Evolutionary conservation across 2,329 filamentous ascomycete genomes (phyloP).

Genomic region (Phialemonium atrogriseum): DNA sequence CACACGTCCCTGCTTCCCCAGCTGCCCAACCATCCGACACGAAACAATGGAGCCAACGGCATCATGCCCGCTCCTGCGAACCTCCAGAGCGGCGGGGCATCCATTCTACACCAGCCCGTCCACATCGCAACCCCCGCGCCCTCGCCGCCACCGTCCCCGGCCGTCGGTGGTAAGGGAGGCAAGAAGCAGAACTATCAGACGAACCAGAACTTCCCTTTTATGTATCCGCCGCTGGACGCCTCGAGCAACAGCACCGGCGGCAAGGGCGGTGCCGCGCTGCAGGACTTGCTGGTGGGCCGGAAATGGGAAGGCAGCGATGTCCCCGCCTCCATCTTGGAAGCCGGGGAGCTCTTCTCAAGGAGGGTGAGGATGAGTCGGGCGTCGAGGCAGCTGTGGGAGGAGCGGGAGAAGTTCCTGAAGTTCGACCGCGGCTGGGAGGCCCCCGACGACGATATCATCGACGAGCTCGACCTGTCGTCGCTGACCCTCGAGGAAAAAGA

Average conservation of each 20-base stretch:
- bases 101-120: slow-evolving; percentile 90
- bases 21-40: slow-evolving; percentile 63
- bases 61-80: slow-evolving; percentile 51
- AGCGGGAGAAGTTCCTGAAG: slow-evolving; percentile 82
- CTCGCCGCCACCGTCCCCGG: slow-evolving; percentile 86
- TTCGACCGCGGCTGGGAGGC: slow-evolving; percentile 84
- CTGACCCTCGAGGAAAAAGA: slow-evolving; percentile 34
- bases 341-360: slow-evolving; percentile 82
- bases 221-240: slow-evolving; percentile 88
- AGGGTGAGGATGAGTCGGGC: slow-evolving; percentile 87
- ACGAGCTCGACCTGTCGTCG: slow-evolving; percentile 28
- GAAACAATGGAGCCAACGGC: slow-evolving; percentile 51
- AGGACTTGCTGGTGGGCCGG: slow-evolving; percentile 71
- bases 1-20: slow-evolving; percentile 87
- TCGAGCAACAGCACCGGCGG: slow-evolving; percentile 85
- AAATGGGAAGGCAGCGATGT: slow-evolving; percentile 93
- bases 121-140: slow-evolving; percentile 98
- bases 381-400: slow-evolving; percentile 90
- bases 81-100: slow-evolving; percentile 54
- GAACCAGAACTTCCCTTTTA: slow-evolving; percentile 96
- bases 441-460: slow-evolving; percentile 30
- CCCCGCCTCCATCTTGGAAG: slow-evolving; percentile 89
- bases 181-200: slow-evolving; percentile 99
- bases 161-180: slow-evolving; percentile 77
- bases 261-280: slow-evolving; percentile 73